Evolutionary conservation across 768 basidiomycete species (phyloP).

Genomic region (Pisolithus albus): DNA sequence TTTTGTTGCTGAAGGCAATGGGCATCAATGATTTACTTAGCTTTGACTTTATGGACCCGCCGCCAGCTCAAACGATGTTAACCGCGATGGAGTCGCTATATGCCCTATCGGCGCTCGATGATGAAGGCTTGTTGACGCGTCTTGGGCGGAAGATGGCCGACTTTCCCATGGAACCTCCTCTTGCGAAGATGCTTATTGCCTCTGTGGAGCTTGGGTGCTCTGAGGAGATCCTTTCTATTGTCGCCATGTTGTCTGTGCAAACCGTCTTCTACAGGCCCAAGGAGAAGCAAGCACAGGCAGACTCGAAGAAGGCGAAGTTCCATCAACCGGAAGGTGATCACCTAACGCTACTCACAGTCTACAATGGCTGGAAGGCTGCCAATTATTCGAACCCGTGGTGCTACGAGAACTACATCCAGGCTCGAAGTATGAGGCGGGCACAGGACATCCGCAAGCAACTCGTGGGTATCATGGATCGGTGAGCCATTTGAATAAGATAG

Average conservation of each 20-base stretch:
- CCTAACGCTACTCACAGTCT: constrained; percentile 85
- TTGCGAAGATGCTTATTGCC: constrained; percentile 97
- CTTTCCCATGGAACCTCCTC: constrained; percentile 94
- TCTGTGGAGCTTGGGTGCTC: constrained; percentile 97
- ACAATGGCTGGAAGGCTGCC: constrained; percentile 96
- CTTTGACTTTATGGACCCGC: constrained; percentile 99
- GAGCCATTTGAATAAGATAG: constrained; percentile 21
- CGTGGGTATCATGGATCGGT: constrained; percentile 98
- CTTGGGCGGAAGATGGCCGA: constrained; percentile 99
- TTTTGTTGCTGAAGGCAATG: constrained; percentile 97
- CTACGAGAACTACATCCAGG: constrained; percentile 98
- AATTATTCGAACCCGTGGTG: constrained; percentile 99
- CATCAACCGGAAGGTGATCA: constrained; percentile 99
- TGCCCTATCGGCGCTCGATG: constrained; percentile 91
- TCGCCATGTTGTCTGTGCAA: constrained; percentile 96
- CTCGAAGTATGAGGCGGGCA: constrained; percentile 91
- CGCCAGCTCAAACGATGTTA: constrained; percentile 93
- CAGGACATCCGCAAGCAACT: constrained; percentile 98
- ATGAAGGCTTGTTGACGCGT: constrained; percentile 91
- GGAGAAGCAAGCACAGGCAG: constrained; percentile 98
- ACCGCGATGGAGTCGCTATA: constrained; percentile 93
- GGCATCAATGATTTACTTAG: constrained; percentile 95
- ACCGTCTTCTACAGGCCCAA: constrained; percentile 98
- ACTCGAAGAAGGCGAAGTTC: constrained; percentile 99
- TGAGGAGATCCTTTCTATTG: constrained; percentile 94